Evolutionary conservation across 371 early-diverging fungal species (phyloP).

Genomic region (Ordospora pajunii): DNA sequence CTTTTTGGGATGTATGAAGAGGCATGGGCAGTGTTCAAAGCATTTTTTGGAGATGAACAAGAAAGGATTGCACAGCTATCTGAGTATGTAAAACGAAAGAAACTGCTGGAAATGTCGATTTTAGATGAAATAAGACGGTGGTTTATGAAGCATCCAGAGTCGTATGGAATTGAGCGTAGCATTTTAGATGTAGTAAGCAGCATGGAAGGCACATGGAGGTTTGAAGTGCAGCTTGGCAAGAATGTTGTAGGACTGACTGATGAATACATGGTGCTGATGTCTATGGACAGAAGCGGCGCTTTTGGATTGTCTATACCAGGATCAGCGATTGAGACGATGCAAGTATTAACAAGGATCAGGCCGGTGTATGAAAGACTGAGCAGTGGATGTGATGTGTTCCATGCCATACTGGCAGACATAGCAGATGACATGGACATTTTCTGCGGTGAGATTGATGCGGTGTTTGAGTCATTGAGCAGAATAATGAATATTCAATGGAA

Average conservation of each 20-base stretch:
- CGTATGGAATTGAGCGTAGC: too few species aligned
- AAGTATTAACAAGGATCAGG: neutral
- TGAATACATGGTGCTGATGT: neutral
- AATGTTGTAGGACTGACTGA: neutral
- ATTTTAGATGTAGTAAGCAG: too few species aligned
- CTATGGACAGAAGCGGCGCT: neutral
- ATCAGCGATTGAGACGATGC: neutral
- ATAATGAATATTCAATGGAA: neutral
- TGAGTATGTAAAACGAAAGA: neutral
- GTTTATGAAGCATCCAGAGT: neutral
- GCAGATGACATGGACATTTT: neutral
- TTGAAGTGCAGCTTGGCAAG: neutral
- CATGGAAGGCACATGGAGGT: neutral
- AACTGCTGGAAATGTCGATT: neutral
- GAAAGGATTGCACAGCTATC: neutral
- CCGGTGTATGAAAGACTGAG: neutral
- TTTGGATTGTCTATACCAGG: neutral
- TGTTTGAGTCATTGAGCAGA: neutral
- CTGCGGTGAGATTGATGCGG: neutral
- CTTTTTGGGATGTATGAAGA: neutral
- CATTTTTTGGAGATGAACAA: neutral
- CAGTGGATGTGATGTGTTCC: neutral
- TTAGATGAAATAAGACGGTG: neutral
- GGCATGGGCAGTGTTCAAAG: neutral
- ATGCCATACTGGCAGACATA: neutral